Percentiles rank a stretch among this genome's conserved stretches.
Evolutionary conservation across 2,329 filamentous ascomycete species (phyloP).

Genomic region (Fusarium mangiferae): DNA sequence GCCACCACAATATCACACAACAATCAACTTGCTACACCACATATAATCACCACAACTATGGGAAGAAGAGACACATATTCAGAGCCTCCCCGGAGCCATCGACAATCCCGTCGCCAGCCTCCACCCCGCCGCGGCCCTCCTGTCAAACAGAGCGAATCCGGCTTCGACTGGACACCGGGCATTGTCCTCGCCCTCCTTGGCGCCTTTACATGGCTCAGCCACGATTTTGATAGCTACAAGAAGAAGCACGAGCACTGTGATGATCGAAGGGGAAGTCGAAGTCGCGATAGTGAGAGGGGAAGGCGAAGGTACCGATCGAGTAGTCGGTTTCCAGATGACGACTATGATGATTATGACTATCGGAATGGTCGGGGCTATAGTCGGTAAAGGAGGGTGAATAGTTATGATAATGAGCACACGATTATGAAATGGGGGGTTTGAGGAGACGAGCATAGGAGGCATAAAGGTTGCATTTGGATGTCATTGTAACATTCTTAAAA

Average conservation of each 20-base stretch:
- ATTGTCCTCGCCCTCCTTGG: constrained; percentile 52
- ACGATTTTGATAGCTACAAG: constrained; percentile 47
- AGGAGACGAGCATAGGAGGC: not conserved
- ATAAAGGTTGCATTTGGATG: not conserved
- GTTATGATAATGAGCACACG: constrained; percentile 9
- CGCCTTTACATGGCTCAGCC: constrained; percentile 51
- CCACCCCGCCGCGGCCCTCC: constrained; percentile 34
- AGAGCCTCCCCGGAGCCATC: constrained; percentile 21
- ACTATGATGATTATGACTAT: constrained; percentile 23
- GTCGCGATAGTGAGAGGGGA: constrained; percentile 27
- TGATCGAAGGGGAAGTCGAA: not conserved
- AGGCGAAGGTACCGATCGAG: constrained; percentile 21
- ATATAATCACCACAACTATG: constrained; percentile 13
- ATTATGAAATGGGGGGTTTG: not conserved
- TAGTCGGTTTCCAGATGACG: constrained; percentile 8
- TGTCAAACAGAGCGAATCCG: constrained; percentile 47
- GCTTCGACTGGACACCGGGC: constrained; percentile 55
- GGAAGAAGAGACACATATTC: constrained; percentile 28
- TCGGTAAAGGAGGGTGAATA: not conserved
- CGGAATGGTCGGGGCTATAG: constrained; percentile 21
- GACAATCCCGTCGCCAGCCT: constrained; percentile 8
- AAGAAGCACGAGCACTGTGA: constrained; percentile 6
- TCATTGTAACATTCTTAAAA: not conserved
- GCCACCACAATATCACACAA: not conserved
- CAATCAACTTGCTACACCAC: not conserved